Percentiles rank a stretch among this genome's conserved stretches.
Conservation (phyloP, 73 alveolate genomes). For the Stentor roeselii region DNA sequence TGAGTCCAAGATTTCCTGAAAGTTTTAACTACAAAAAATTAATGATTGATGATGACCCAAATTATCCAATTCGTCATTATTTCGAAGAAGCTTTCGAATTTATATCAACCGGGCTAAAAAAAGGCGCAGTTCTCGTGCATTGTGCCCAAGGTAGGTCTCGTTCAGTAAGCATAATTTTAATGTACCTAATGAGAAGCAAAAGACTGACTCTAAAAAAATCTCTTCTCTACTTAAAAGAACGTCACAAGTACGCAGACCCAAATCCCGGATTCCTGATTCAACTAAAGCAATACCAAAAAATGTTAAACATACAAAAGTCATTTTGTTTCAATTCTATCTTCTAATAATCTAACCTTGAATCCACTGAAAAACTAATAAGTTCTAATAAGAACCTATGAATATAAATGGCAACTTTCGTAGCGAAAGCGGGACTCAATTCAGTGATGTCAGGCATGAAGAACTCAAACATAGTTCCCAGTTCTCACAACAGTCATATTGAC, state of each 20-base stretch:
- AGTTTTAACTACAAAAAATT: too few species aligned
- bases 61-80: too few species aligned
- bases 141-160: too few species aligned
- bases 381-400: not conserved
- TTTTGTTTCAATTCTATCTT: not conserved
- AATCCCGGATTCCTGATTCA: not conserved
- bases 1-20: too few species aligned
- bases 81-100: too few species aligned
- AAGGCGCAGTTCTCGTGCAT: too few species aligned
- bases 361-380: not conserved
- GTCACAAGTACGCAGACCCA: not conserved
- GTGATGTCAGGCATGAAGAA: not conserved
- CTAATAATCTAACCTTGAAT: too few species aligned
- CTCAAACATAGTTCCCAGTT: not conserved
- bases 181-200: too few species aligned
- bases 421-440: not conserved
- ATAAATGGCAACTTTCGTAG: not conserved
- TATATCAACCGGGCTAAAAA: too few species aligned
- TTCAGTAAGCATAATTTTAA: too few species aligned
- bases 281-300: not conserved
- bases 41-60: too few species aligned
- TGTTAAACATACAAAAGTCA: not conserved
- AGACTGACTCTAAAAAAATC: not conserved
- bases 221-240: not conserved
- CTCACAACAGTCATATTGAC: slow-evolving; percentile 27